These are phyloP conservation scores for Termitomyces eurrhizus DNA, from an alignment of 768 basidiomycete genomes.

Conservation along the genomic window DNA sequence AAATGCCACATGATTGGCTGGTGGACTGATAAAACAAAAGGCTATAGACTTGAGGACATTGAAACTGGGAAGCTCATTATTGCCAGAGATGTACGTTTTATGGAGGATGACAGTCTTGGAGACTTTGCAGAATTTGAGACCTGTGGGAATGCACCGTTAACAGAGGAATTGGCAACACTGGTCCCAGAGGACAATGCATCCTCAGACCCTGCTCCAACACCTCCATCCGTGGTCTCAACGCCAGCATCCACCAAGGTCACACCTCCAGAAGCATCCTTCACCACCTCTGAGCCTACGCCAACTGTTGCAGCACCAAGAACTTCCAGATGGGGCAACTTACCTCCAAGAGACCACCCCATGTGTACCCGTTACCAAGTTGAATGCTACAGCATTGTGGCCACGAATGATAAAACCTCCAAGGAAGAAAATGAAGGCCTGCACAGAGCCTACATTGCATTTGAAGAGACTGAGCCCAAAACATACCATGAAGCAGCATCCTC, in stretches of 20 bases:
- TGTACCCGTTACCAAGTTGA: background rate
- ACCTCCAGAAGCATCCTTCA: no score
- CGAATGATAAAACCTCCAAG: background rate
- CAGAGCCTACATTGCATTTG: background rate
- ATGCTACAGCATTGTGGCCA: no score
- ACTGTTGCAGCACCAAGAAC: background rate
- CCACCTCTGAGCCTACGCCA: no score
- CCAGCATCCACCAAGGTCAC: no score
- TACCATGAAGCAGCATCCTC: background rate
- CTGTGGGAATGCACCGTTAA: background rate
- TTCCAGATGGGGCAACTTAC: background rate
- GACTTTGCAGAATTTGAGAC: background rate
- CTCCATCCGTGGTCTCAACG: no score
- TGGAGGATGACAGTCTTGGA: background rate
- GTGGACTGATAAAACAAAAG: no score
- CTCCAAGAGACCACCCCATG: background rate
- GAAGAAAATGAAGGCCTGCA: no score
- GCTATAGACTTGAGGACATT: no score
- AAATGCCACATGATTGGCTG: no score
- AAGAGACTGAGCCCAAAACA: background rate
- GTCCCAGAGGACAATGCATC: no score
- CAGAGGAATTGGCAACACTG: no score
- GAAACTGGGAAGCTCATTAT: background rate
- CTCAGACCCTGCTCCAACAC: no score
- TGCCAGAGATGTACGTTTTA: background rate